Base-by-base conservation (phyloP, 208 protist genomes). In the Sergeia podlipaevii region DNA sequence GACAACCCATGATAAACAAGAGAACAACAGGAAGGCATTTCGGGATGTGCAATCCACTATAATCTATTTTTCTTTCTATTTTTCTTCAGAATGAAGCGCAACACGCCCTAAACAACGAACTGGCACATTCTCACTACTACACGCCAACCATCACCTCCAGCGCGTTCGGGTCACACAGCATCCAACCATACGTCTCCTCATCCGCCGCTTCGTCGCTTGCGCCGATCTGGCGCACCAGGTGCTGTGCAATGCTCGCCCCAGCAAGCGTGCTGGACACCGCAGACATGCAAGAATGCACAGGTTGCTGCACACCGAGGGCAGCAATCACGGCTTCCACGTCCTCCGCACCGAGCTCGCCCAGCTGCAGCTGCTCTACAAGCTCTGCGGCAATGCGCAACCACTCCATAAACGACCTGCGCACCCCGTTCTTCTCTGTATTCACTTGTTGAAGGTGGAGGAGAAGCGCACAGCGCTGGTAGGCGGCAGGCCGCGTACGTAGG, bases 191-290 rank as follows among this genome's bases (percentile, higher is more conserved):
- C 20, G 23, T 10, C 47, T 15, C 36, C 39, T 41, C 38, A 7
- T 2, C n/a, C 27, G 38, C 65, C 20, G 30, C 68, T 43, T 59
- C 61, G 64, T 24, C 59, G 65, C 34, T 57, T 38, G 17, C 55
- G 37, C n/a, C 37, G 13, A 58, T 47, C 10, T 59, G 20, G 30
- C 45, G 29, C 4, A 80, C 71, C 36, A 85, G 28, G 33, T 77
- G 58, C 62, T 80, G 72, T 36, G 77, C 71, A 15, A 77, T 37
- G 24, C 56, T 62, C 46, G 77, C 72, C 29, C 77, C 77, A 15
- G 71, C 71, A 1, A 79, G 36, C 11, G 77, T 80, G 43, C 54
- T 60, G 5, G 46, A 41, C 39, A 81, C 60, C 43, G 54, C 64
- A 29, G 42, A n/a, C 28, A 44, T 30, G 20, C 37, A 17, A 23